Evolutionary conservation across 148 eudicot genomes (phyloP).

Genomic region (Spergularia bocconei): DNA sequence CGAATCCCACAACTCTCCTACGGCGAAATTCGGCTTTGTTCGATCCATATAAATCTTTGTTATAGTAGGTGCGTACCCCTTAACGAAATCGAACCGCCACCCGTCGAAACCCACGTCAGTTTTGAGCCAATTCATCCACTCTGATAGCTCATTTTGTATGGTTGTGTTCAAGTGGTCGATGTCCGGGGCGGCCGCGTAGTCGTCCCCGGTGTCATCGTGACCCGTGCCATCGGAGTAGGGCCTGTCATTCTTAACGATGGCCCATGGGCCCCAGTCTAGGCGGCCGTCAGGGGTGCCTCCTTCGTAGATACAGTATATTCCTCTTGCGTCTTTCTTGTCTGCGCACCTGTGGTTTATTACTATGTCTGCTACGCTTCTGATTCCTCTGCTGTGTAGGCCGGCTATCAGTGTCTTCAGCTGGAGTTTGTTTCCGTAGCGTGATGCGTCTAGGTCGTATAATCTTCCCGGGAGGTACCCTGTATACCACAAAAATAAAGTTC

Average conservation of each 20-base stretch:
- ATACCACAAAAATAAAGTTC: not conserved
- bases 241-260: slow-evolving; percentile 49
- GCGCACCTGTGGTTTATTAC: slow-evolving; percentile 57
- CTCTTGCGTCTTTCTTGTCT: slow-evolving; percentile 40
- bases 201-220: slow-evolving; percentile 54
- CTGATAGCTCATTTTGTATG: slow-evolving; percentile 54
- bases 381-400: slow-evolving; percentile 42
- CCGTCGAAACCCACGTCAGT: slow-evolving; percentile 34
- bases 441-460: slow-evolving; percentile 57
- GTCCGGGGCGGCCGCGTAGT: slow-evolving; percentile 53
- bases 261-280: slow-evolving; percentile 68
- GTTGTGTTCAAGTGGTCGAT: slow-evolving; percentile 64
- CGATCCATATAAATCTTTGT: slow-evolving; percentile 34
- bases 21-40: slow-evolving; percentile 39
- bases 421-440: slow-evolving; percentile 45
- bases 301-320: slow-evolving; percentile 67
- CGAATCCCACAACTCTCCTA: slow-evolving; percentile 57
- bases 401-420: slow-evolving; percentile 42
- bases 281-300: slow-evolving; percentile 70
- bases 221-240: slow-evolving; percentile 62
- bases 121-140: slow-evolving; percentile 80
- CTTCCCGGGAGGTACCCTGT: slow-evolving; percentile 74
- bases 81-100: slow-evolving; percentile 65
- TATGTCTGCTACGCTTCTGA: slow-evolving; percentile 57
- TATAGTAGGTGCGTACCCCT: slow-evolving; percentile 55